These are phyloP conservation scores for Brassica incana DNA, from an alignment of 345 rosid genomes.

Conservation along the genomic window DNA sequence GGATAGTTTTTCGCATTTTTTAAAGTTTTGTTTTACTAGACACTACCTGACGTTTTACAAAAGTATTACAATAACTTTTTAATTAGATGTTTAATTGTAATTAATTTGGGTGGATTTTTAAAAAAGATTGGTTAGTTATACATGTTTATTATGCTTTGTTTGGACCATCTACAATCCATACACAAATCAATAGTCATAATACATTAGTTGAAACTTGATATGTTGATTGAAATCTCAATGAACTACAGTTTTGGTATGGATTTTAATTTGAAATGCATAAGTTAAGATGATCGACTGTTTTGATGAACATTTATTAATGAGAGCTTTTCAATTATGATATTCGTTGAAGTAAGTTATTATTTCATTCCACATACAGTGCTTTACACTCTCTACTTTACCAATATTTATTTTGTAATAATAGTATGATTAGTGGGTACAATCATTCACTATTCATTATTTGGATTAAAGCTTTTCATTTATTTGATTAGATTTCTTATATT, in stretches of 20 bases:
- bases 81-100: not conserved
- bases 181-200: not conserved
- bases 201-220: not conserved
- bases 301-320: conserved; percentile 17
- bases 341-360: conserved; percentile 27
- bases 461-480: not conserved
- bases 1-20: conserved; percentile 35
- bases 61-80: conserved; percentile 11
- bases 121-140: not conserved
- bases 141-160: not conserved
- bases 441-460: conserved; percentile 23
- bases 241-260: not conserved
- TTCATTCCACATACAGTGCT: conserved; percentile 20
- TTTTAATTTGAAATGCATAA: not conserved
- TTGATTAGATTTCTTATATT: not conserved
- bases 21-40: conserved; percentile 9
- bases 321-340: conserved; percentile 28
- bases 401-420: not conserved
- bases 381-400: conserved; percentile 12
- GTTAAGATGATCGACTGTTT: not conserved
- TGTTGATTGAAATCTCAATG: not conserved
- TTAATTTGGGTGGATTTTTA: not conserved
- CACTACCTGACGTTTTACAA: conserved; percentile 14
- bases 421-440: conserved; percentile 24
- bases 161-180: not conserved